Evolutionary conservation across 2,329 filamentous ascomycete species (phyloP).

Genomic region (Coleophoma cylindrospora): DNA sequence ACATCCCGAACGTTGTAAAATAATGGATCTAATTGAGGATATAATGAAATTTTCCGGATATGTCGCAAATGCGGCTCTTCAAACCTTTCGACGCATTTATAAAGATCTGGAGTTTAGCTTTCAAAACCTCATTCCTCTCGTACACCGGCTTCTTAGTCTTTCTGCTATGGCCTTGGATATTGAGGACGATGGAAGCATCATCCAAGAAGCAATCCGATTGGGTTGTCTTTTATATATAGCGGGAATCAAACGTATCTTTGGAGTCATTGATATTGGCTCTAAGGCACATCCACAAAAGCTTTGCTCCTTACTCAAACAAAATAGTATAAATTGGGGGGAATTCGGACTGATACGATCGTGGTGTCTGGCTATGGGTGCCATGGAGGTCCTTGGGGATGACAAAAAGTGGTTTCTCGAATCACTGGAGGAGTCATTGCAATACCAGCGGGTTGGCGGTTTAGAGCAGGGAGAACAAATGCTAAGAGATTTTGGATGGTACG

Average conservation of each 20-base stretch:
- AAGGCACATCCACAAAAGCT: slow-evolving; percentile 5
- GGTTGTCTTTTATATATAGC: slow-evolving; percentile 6
- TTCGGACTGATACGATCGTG: slow-evolving; percentile 5
- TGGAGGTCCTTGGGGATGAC: slow-evolving; percentile 4
- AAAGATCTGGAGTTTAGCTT: slow-evolving; percentile 2
- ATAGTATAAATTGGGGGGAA: slow-evolving; percentile 1
- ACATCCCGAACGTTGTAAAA: not conserved
- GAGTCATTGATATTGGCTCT: slow-evolving; percentile 5
- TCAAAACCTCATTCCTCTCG: slow-evolving; percentile 3
- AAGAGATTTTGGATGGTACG: not conserved
- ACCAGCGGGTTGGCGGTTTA: not conserved
- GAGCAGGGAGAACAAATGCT: not conserved
- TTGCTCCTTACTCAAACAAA: not conserved
- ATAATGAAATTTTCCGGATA: slow-evolving; percentile 2
- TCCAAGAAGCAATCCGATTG: slow-evolving; percentile 5
- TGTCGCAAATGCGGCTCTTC: not conserved
- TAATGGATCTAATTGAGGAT: slow-evolving; percentile 1
- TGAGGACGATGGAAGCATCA: not conserved
- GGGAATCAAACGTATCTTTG: slow-evolving; percentile 8
- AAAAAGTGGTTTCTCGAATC: slow-evolving; percentile 6
- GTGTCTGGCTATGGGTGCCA: slow-evolving; percentile 10
- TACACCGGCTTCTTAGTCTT: slow-evolving; percentile 1
- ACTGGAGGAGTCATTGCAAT: not conserved
- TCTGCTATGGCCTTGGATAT: not conserved
- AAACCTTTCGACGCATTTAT: slow-evolving; percentile 3